Percentiles rank a stretch among this genome's conserved stretches.
Conservation (phyloP, 2,329 filamentous ascomycete species). For the Trichoderma atroviride region DNA sequence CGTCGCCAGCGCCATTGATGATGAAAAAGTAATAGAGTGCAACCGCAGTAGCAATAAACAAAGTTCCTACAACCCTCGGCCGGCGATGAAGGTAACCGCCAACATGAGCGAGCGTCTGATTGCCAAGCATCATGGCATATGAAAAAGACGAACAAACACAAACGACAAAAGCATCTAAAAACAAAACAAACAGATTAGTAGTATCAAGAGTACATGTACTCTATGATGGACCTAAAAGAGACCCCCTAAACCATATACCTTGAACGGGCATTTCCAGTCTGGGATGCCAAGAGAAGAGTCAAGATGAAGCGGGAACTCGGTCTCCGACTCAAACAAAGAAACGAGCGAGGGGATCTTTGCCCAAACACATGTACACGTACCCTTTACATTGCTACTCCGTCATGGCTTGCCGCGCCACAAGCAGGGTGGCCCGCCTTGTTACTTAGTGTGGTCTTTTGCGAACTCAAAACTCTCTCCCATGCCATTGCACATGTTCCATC, state of each 20-base stretch:
- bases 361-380: background rate
- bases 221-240: background rate
- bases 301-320: background rate
- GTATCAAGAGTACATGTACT: background rate
- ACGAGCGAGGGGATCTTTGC: background rate
- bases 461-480: background rate
- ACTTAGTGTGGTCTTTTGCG: background rate
- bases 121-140: slow-evolving; percentile 5
- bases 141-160: background rate
- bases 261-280: background rate
- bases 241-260: background rate
- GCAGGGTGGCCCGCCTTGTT: background rate
- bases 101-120: background rate
- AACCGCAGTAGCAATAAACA: background rate
- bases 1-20: background rate
- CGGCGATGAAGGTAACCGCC: background rate
- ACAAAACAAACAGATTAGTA: background rate
- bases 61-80: background rate
- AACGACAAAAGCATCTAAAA: background rate
- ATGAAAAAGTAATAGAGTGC: background rate
- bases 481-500: background rate
- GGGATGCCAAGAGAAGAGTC: background rate
- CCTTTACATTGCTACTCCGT: background rate
- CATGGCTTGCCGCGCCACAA: background rate
- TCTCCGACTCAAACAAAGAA: background rate